Base-by-base conservation (phyloP, 1,284 basidiomycete genomes). In the Apiotrichum akiyoshidainum region DNA sequence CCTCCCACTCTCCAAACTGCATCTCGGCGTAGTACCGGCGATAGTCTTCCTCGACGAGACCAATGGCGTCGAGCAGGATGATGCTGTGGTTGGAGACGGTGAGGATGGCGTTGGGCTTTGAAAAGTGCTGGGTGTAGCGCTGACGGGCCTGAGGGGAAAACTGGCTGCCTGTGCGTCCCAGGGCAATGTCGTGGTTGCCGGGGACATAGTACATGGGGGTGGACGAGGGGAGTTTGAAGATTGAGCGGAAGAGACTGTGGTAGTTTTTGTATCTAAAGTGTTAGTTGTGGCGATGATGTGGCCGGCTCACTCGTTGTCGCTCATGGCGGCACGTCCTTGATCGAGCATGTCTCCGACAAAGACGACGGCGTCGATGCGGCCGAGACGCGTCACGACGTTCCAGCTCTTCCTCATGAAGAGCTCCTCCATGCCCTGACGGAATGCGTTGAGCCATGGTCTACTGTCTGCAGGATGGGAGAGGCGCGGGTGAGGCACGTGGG, bases 111-210 rank as follows among this genome's bases (percentile, higher is more conserved):
- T 77, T 77, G 11, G 73, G 70, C 14, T 65, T 61, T 2, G 72
- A 72, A 56, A 78, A 78, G 59, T 86, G 82, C 14, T 83, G 74
- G 3, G 73, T 77, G 71, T 89, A 94, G 40, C 89, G 84, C 21
- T 80, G 75, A 19, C 83, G 81, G 0, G 87, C 85, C 52, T 82
- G 69, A 19, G 83, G 79, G 2, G 87, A 87, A 71, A 83, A 83
- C 11, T 78, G 70, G 10, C 78, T 62, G 33, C 41, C 47, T 34
- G 48, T 46, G 16, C 86, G 17, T 10, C 40, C 87, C 61, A 90
- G 80, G 39, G 88, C 88, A 46, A 93, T 81, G 67, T 94, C 91
- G 71, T 90, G 87, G 68, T 94, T 94, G 13, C 91, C 91, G 1
- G 89, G 87, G n/a, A 92, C 77, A 69, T 85, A 87, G 75, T 86